Base-by-base conservation (phyloP, 495 filamentous ascomycete genomes). In the Aspergillus haitiensis region DNA sequence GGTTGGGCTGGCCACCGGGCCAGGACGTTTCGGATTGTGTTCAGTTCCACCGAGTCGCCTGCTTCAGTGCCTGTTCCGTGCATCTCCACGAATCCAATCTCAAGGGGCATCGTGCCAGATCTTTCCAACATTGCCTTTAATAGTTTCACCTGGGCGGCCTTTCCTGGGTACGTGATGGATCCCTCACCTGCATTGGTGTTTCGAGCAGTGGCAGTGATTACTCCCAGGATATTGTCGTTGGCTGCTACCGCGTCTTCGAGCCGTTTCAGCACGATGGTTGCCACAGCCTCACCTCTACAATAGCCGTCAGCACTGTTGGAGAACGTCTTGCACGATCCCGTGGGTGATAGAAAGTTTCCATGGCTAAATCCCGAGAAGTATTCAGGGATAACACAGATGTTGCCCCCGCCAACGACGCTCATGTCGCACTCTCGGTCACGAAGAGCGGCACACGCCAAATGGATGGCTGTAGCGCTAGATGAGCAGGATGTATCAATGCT, bases 71-170 rank as follows among this genome's bases (percentile, higher is more conserved):
- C 75, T 7, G 75, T 79, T n/a, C 75, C 74, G 39, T 79, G 76
- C 64, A 78, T 71, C 65, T 84, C 82, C 6, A 84, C 76, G 63
- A 80, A 80, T 52, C 70, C 69, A 52, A 85, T 70, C 40, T 80
- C 74, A 31, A 72, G 58, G 0, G 82, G 75, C 58, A 77, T 66
- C 16, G 84, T 66, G 32, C 69, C 77, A 39, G 74, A 75, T 32
- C 73, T 66, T 21, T 67, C 63, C 40, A 84, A 61, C 4, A 85
- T 76, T 32, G 64, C 64, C 52, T 72, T 70, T 58, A 75, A 77
- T 0, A 82, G 63, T 35, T 70, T 70, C 32, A 73, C 71, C 65
- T 85, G 82, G 1, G 77, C 69, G 15, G 70, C 73, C 21, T 72
- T 76, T 49, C 80, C 75, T 0, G 82, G 81, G 27, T 67, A 69